phyloP scores from a whole-genome alignment of 768 basidiomycete species.

The Dentipellis fragilis region DNA sequence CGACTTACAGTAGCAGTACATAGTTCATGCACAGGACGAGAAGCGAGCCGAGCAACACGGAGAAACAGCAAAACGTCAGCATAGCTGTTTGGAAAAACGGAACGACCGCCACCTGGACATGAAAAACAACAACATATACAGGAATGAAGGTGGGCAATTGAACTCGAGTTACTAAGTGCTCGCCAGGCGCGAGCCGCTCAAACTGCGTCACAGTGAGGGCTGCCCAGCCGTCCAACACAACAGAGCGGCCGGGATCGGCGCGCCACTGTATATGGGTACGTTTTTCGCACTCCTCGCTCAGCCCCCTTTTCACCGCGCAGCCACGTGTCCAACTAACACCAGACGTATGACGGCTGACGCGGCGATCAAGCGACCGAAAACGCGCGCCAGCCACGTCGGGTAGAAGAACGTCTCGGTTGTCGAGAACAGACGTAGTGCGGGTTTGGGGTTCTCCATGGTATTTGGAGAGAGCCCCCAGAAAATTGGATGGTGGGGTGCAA shows the following conservation, averaged over 20 bases:
- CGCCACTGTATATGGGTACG: slow-evolving; percentile 17
- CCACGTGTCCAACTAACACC: slow-evolving; percentile 79
- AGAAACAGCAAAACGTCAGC: slow-evolving; percentile 52
- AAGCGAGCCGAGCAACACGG: slow-evolving; percentile 13
- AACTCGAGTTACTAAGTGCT: slow-evolving; percentile 50
- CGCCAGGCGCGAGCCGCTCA: slow-evolving; percentile 40
- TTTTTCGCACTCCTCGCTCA: slow-evolving; percentile 89
- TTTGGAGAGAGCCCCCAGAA: slow-evolving; percentile 97
- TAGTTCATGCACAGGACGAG: slow-evolving; percentile 12
- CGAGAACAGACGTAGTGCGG: slow-evolving; percentile 72
- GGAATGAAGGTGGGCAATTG: slow-evolving; percentile 51
- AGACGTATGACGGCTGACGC: slow-evolving; percentile 59
- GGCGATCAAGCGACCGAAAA: slow-evolving; percentile 95
- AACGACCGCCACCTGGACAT: slow-evolving; percentile 16
- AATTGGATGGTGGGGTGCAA: slow-evolving; percentile 88
- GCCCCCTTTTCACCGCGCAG: slow-evolving; percentile 95
- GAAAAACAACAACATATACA: slow-evolving; percentile 14
- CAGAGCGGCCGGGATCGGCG: slow-evolving; percentile 28
- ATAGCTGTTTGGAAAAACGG: slow-evolving; percentile 22
- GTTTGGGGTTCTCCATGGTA: slow-evolving; percentile 89
- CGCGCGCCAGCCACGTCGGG: slow-evolving; percentile 70
- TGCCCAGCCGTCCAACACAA: slow-evolving; percentile 35
- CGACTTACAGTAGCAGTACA: slow-evolving; percentile 44
- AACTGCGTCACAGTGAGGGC: slow-evolving; percentile 66
- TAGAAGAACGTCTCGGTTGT: slow-evolving; percentile 78